Percentiles rank a stretch among this genome's conserved stretches.
These are phyloP conservation scores for Penicillium lividum DNA, from an alignment of 495 filamentous ascomycete species.

Conservation along the genomic window DNA sequence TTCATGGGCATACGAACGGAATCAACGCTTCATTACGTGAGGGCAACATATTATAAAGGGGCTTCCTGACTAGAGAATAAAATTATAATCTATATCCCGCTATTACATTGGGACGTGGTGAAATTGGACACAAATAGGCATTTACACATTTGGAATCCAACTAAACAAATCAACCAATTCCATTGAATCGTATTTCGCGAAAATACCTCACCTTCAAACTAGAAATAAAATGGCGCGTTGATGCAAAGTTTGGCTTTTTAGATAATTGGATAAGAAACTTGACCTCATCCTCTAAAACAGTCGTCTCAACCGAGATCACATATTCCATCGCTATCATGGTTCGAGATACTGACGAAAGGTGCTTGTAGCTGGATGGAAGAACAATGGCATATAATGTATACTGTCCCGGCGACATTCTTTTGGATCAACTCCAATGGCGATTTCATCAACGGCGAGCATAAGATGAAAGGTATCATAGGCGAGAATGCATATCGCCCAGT, in stretches of 20 bases:
- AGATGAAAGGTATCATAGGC: neutral
- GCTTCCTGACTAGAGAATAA: no score
- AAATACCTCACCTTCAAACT: neutral
- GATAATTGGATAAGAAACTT: neutral
- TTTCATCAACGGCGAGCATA: neutral
- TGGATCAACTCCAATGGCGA: neutral
- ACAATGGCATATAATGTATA: constrained; percentile 10
- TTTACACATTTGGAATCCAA: no score
- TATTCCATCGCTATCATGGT: neutral
- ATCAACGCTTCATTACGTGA: no score
- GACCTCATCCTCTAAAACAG: neutral
- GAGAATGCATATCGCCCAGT: constrained; percentile 10
- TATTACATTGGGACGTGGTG: no score
- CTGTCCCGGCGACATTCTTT: constrained; percentile 7
- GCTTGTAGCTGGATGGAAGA: constrained; percentile 8
- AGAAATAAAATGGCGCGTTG: neutral
- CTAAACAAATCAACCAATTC: no score
- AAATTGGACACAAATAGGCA: no score
- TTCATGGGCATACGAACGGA: no score
- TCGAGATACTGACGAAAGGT: constrained; percentile 15
- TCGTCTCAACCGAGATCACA: neutral
- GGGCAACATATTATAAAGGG: no score
- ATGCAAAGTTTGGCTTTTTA: neutral
- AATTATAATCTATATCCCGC: no score
- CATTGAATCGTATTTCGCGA: neutral